Conservation (phyloP, 78 protist genomes). For the Pigoraptor vietnamica region DNA sequence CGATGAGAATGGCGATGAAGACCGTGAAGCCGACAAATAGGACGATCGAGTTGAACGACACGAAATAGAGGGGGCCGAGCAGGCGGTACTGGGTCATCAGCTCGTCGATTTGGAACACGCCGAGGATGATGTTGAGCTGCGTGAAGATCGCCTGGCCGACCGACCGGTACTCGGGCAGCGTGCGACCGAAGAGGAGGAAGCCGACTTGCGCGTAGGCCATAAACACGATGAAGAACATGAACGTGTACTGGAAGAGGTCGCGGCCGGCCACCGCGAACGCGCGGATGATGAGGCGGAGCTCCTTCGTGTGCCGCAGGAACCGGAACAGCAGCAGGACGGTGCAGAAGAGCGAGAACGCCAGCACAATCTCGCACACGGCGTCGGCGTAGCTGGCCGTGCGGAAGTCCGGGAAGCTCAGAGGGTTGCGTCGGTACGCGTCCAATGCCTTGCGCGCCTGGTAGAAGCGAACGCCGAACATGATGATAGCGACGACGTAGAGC, state of each 20-base stretch:
- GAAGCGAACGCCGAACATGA: neutral
- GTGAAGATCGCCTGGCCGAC: neutral
- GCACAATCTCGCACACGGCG: neutral
- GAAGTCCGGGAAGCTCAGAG: neutral
- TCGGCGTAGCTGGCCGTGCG: neutral
- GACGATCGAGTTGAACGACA: constrained; percentile 11
- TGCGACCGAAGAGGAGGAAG: constrained; percentile 9
- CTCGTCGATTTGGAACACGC: neutral
- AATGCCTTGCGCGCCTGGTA: neutral
- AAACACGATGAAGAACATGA: neutral
- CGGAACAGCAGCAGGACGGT: neutral
- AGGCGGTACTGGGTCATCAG: constrained; percentile 2
- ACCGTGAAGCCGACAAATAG: neutral
- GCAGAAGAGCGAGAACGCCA: neutral
- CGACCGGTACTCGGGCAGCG: neutral
- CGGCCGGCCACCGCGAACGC: neutral
- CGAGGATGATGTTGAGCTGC: neutral
- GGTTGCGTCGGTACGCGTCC: neutral
- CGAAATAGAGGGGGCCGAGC: constrained; percentile 19
- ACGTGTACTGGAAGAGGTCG: neutral
- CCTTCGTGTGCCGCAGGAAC: neutral
- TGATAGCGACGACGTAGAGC: neutral
- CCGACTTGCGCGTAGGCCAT: constrained; percentile 17
- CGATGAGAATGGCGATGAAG: constrained; percentile 21
- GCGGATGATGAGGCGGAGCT: neutral